phyloP scores from a whole-genome alignment of 208 protist genomes.

The Leishmania guyanensis region DNA sequence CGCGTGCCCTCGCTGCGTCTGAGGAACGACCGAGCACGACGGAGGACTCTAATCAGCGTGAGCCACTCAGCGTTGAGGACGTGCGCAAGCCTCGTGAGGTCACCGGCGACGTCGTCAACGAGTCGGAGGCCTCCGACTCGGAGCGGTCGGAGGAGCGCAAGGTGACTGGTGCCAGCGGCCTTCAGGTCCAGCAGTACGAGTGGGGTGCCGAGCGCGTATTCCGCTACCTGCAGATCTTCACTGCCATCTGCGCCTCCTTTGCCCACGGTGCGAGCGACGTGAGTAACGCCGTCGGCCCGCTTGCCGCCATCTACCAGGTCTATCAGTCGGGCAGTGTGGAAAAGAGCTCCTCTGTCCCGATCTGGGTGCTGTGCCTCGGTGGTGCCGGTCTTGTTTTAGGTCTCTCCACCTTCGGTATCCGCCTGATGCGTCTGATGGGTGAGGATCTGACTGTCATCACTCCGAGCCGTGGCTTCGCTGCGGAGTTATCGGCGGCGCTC shows the following conservation, averaged over 20 bases:
- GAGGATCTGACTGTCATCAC: conserved; percentile 73
- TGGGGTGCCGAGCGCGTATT: conserved; percentile 60
- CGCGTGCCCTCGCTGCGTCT: background rate
- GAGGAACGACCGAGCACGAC: conserved; percentile 10
- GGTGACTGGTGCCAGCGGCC: conserved; percentile 10
- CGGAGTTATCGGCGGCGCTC: conserved; percentile 61
- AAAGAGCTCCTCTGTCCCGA: conserved; percentile 25
- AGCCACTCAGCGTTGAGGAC: conserved; percentile 6
- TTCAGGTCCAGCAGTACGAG: conserved; percentile 35
- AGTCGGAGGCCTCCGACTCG: conserved; percentile 10
- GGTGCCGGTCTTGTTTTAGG: conserved; percentile 62
- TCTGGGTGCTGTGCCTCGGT: conserved; percentile 69
- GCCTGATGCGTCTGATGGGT: conserved; percentile 63
- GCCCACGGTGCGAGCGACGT: conserved; percentile 78
- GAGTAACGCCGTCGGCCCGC: conserved; percentile 69
- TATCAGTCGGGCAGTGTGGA: conserved; percentile 39
- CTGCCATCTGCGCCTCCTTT: conserved; percentile 69
- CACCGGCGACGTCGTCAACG: conserved; percentile 1
- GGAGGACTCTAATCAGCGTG: background rate
- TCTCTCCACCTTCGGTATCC: conserved; percentile 62
- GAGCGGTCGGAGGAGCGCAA: conserved; percentile 1
- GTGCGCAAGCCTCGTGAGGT: conserved; percentile 7
- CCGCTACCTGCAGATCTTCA: conserved; percentile 77
- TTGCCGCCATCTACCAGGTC: conserved; percentile 65
- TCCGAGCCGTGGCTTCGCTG: conserved; percentile 57